Evolutionary conservation across 495 filamentous ascomycete genomes (phyloP), one percentile per base, ranked within the genome.

Genomic region (Hypoxylon cercidicola): DNA sequence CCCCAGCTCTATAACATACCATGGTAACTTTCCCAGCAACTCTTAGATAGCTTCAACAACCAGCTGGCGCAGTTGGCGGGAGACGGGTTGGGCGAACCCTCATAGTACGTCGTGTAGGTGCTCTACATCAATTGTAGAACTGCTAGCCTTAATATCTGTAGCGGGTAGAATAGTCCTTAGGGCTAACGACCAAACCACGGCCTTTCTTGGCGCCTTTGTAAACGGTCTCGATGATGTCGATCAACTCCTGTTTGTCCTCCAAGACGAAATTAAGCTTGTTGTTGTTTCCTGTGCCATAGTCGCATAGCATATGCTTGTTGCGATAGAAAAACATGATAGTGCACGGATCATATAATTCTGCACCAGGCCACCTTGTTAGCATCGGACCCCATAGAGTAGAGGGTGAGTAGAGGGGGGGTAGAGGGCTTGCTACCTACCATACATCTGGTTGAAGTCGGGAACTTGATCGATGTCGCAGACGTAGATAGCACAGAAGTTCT

Each of bases 231-330:
- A 97, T 89, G 71, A 99, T 98, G 78, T 98, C 96, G 69, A 99
- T 98, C 71, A 99, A 77, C 79, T 99, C 95, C 76, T 99, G 95
- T 78, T 99, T 98, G 73, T 99, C 95, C 78, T 98, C 95, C 55
- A 97, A 77, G 37, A 98, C 93, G 88, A 92, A 98, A 77, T 97
- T 98, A 69, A 96, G 82, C 54, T 75, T 75, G 77, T 99, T 98
- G 76, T 99, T 99, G 79, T 99, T 97, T 68, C 95, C 95, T 4
- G 96, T 98, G 11, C 95, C 94, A 64, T 97, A 95, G 87, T 97
- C 95, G 74, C 90, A 93, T 91, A 96, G 95, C 89, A 99, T 98
- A 76, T 98, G 93, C 77, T 97, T 98, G 75, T 98, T 98, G 46
- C 95, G 86, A 79, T 93, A 99, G 84, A 98, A 99, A 83, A 95